phyloP scores from a whole-genome alignment of 2,329 filamentous ascomycete genomes.

The Parasarocladium wereldwijsianum region DNA sequence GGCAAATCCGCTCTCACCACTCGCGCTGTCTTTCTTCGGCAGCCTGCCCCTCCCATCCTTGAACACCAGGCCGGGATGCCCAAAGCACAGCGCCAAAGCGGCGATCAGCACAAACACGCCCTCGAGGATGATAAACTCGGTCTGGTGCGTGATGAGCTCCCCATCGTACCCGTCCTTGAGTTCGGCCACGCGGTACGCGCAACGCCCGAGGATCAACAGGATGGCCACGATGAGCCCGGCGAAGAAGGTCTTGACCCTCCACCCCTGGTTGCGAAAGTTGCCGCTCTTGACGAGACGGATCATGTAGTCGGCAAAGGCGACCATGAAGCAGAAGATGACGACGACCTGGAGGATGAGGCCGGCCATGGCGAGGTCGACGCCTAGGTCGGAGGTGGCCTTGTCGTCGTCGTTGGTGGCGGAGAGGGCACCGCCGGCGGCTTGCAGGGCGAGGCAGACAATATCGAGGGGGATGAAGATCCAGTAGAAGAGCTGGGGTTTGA shows the following conservation, averaged over 20 bases:
- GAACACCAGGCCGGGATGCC: constrained; percentile 27
- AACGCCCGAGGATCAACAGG: constrained; percentile 45
- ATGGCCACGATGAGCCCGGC: constrained; percentile 37
- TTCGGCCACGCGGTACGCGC: constrained; percentile 51
- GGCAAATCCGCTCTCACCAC: too few relatives aligned
- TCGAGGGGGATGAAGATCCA: constrained; percentile 41
- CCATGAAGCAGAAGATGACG: constrained; percentile 36
- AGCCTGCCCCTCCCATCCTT: constrained; percentile 9
- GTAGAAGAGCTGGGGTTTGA: constrained; percentile 26
- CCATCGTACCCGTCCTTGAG: constrained; percentile 47
- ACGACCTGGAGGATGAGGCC: constrained; percentile 45
- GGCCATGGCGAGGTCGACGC: constrained; percentile 25
- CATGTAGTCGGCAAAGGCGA: constrained; percentile 34
- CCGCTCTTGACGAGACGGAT: constrained; percentile 21
- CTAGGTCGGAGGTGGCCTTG: constrained; percentile 17
- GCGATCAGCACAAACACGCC: constrained; percentile 19
- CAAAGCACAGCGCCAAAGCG: constrained; percentile 20
- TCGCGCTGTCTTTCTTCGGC: too few relatives aligned
- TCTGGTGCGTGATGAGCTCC: constrained; percentile 35
- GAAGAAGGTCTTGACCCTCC: constrained; percentile 30
- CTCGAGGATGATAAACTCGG: constrained; percentile 38
- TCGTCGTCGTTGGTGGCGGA: constrained; percentile 26
- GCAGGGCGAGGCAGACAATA: constrained; percentile 38
- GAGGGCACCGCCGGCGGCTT: constrained; percentile 41
- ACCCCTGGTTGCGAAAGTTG: constrained; percentile 10